Percentiles rank a stretch among this genome's conserved stretches.
phyloP scores from a whole-genome alignment of 2,329 filamentous ascomycete species.

The Phialophora verrucosa region DNA sequence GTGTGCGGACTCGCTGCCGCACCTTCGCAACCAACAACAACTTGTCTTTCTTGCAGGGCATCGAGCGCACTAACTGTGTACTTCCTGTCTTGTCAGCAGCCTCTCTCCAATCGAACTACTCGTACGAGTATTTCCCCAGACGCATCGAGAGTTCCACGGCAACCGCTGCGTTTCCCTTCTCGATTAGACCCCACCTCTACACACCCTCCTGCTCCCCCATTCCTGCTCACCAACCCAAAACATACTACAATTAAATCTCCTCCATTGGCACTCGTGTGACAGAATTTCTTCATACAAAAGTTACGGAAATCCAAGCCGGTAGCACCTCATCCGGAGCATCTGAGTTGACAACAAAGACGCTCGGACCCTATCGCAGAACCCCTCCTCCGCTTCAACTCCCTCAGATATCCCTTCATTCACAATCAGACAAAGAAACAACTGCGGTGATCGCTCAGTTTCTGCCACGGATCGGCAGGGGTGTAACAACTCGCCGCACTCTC shows the following conservation, averaged over 20 bases:
- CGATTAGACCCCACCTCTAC: constrained; percentile 17
- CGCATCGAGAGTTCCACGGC: constrained; percentile 14
- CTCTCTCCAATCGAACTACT: not conserved
- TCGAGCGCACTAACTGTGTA: not conserved
- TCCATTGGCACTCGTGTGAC: constrained; percentile 12
- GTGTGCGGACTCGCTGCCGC: constrained; percentile 3
- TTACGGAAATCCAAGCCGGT: constrained; percentile 1
- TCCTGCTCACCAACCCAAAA: constrained; percentile 19
- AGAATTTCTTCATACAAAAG: not conserved
- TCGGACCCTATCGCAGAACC: constrained; percentile 9
- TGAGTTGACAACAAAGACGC: constrained; percentile 12
- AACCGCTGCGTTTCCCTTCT: not conserved
- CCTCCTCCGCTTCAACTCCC: constrained; percentile 4
- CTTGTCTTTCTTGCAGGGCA: not conserved
- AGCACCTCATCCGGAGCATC: constrained; percentile 3
- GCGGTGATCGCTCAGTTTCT: not conserved
- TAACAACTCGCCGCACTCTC: not conserved
- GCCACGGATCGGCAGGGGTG: not conserved
- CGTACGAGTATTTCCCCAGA: constrained; percentile 22
- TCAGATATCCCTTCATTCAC: not conserved
- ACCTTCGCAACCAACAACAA: constrained; percentile 1
- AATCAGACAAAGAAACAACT: constrained; percentile 3
- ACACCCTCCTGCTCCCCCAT: not conserved
- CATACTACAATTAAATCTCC: constrained; percentile 9
- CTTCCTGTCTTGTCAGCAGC: constrained; percentile 2